These are phyloP conservation scores for Fusarium oligoseptatum DNA, from an alignment of 2,329 filamentous ascomycete species.

Conservation along the genomic window DNA sequence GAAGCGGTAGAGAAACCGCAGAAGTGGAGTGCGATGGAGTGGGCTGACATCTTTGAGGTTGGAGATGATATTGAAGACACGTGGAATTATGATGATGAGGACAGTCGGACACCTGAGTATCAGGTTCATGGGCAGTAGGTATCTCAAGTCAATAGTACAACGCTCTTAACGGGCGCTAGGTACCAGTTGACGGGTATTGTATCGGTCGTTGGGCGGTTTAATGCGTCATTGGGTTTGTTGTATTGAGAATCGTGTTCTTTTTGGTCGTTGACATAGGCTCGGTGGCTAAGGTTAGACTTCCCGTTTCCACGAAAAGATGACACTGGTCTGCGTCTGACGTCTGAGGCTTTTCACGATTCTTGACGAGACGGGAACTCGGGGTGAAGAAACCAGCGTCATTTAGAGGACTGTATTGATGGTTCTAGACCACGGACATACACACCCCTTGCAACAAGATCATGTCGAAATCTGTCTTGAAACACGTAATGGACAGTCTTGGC, in stretches of 20 bases:
- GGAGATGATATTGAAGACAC: background rate
- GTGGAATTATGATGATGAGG: background rate
- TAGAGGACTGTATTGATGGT: background rate
- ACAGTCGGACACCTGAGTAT: background rate
- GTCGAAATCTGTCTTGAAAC: background rate
- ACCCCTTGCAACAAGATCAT: background rate
- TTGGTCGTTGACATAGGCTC: background rate
- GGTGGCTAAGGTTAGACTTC: background rate
- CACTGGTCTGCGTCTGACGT: background rate
- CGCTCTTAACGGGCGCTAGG: background rate
- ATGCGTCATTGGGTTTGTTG: background rate
- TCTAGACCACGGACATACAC: background rate
- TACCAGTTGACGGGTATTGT: background rate
- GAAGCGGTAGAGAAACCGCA: slow-evolving; percentile 59
- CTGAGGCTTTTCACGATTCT: too few relatives aligned
- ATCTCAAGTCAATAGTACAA: background rate
- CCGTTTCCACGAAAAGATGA: background rate
- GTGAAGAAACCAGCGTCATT: background rate
- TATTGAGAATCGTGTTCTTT: background rate
- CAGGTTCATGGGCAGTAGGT: background rate
- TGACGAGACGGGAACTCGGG: background rate
- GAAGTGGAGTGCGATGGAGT: slow-evolving; percentile 57
- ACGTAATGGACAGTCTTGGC: slow-evolving; percentile 11
- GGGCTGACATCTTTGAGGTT: slow-evolving; percentile 43
- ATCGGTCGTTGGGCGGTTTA: background rate